A percentile compares a stretch with the other conserved stretches of the same genome.
Conservation (phyloP, 1,284 basidiomycete genomes). For the Ganoderma resinaceum region DNA sequence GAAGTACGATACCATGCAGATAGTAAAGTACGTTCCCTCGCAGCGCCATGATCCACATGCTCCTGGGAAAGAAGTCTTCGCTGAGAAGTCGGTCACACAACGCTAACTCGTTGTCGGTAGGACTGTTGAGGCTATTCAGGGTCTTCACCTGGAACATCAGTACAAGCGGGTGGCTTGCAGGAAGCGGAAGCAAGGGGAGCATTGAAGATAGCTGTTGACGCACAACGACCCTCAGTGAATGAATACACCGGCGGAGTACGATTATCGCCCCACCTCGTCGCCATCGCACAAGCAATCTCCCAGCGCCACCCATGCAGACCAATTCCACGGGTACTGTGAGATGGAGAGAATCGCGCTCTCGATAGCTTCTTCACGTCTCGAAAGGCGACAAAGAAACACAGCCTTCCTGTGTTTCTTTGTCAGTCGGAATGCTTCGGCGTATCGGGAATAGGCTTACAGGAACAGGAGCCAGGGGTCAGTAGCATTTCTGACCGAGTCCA, state of each 20-base stretch:
- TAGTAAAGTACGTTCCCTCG: conserved; percentile 91
- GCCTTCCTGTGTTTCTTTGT: conserved; percentile 63
- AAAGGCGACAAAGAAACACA: conserved; percentile 80
- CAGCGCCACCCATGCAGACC: conserved; percentile 91
- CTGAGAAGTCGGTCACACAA: conserved; percentile 81
- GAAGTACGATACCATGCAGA: conserved; percentile 69
- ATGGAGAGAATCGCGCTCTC: conserved; percentile 85
- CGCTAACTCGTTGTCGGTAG: conserved; percentile 81
- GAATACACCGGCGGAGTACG: neutral
- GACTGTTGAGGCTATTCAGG: conserved; percentile 89
- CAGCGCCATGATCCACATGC: conserved; percentile 87
- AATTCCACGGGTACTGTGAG: conserved; percentile 90
- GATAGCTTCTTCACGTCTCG: conserved; percentile 85
- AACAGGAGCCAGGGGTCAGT: conserved; percentile 89
- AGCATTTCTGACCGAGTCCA: conserved; percentile 61
- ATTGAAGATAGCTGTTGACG: conserved; percentile 65
- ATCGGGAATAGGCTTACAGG: conserved; percentile 60
- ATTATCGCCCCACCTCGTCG: conserved; percentile 76
- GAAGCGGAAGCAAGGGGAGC: conserved; percentile 68
- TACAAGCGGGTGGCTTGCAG: conserved; percentile 74
- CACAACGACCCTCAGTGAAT: conserved; percentile 11
- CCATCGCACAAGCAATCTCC: conserved; percentile 84
- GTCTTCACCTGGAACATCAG: conserved; percentile 92
- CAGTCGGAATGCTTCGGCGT: conserved; percentile 18
- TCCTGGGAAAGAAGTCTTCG: conserved; percentile 80